Evolutionary conservation across 306 rosid species (phyloP), one percentile per base, ranked within the genome.

Genomic region (Prunus dulcis): DNA sequence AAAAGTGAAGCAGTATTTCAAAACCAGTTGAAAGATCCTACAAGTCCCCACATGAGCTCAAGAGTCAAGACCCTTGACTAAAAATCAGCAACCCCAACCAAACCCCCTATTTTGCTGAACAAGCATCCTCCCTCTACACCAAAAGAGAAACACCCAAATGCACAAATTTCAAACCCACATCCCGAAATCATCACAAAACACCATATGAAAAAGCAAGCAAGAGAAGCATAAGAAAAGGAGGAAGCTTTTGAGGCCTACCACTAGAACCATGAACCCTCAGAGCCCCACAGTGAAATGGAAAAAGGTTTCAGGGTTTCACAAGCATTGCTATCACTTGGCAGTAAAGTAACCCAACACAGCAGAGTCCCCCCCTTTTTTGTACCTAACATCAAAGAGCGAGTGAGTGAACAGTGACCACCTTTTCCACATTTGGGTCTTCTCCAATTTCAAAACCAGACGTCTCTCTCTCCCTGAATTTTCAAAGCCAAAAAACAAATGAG

Each of bases 1-100:
- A 34, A 34, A 34, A 6, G 41, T 34, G 41, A 34, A 34, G 41
- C 41, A 34, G 41, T 34, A 34, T 34, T 34, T 34, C 41, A 34
- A 34, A 34, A 34, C 41, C 41, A 34, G 41, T 83, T 73, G 67
- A 80, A 80, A 85, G 83, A 86, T 83, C 83, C 84, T 75, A 68
- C 68, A 69, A 49, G 87, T 80, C 86, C 86, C 91, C 83, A 84
- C 87, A 45, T 46, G 67, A 87, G 80, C 81, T 79, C 76, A 75
- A 76, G 53, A 60, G 64, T 60, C 64, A 22, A 60, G 76, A 65
- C 86, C 81, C 78, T 84, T 84, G 87, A 81, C 76, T 73, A 71
- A 80, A 84, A 71, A 78, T 58, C 74, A 70, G 78, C 78, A 79
- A 67, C 58, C 69, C 74, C 74, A 75, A 56, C 41, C 20, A 67